Evolutionary conservation across 176 grass and related monocot species (phyloP).

Genomic region (Sorghum bicolor): DNA sequence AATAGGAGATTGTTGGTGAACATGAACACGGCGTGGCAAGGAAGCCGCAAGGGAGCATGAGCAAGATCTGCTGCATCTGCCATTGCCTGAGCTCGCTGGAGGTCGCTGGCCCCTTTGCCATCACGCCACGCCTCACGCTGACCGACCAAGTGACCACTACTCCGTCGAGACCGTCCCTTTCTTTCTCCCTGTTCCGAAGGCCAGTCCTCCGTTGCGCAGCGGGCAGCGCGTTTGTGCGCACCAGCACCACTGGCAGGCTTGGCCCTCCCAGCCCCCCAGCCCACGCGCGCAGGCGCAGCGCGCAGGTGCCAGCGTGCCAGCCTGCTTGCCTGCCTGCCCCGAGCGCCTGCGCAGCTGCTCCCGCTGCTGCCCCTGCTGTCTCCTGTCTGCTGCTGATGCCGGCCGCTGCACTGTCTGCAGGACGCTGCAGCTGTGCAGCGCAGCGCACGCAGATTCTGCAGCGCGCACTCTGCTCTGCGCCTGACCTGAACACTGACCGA

Average conservation of each 20-base stretch:
- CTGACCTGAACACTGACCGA: constrained; percentile 30
- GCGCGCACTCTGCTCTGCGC: constrained; percentile 42
- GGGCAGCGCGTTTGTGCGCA: too few relatives aligned
- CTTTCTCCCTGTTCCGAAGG: too few relatives aligned
- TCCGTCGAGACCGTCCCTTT: too few relatives aligned
- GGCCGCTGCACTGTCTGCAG: neutral
- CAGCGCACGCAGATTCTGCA: constrained; percentile 51
- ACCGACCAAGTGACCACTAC: neutral
- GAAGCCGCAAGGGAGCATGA: too few relatives aligned
- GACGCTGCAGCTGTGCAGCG: neutral
- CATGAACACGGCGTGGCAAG: too few relatives aligned
- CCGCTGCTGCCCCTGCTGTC: neutral
- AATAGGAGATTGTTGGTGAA: too few relatives aligned
- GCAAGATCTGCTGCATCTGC: too few relatives aligned
- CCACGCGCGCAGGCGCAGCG: neutral
- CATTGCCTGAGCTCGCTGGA: neutral
- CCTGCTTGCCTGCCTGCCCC: neutral
- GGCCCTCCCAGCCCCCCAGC: too few relatives aligned
- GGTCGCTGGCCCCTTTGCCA: neutral
- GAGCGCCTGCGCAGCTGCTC: constrained; percentile 15
- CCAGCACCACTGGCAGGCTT: neutral
- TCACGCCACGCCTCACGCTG: neutral
- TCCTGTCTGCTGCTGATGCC: neutral
- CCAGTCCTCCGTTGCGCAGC: too few relatives aligned
- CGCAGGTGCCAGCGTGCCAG: constrained; percentile 16